Evolutionary conservation across 805 yeast species (phyloP).

Genomic region (Komagataella ulmi): DNA sequence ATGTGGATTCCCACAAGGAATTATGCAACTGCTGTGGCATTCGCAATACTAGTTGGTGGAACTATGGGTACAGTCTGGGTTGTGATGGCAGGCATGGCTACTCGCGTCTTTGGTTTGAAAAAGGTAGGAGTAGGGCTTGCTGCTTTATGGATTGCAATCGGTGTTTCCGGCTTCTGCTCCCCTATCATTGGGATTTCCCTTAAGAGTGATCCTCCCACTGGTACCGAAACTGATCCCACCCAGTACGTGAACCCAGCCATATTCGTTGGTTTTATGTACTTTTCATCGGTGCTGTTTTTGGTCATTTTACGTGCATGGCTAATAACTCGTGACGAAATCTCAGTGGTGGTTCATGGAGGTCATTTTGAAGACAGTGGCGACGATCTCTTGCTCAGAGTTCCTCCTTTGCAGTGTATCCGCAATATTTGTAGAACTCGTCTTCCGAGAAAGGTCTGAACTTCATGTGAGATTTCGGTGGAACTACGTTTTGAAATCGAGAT

Average conservation of each 20-base stretch:
- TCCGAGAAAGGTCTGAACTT: neutral
- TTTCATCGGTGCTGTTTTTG: slow-evolving; percentile 28
- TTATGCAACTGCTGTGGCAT: slow-evolving; percentile 38
- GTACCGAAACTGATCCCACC: slow-evolving; percentile 22
- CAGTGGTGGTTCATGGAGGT: neutral
- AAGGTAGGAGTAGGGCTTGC: slow-evolving; percentile 39
- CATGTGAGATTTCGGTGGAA: no score
- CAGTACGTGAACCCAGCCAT: slow-evolving; percentile 41
- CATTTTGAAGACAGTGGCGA: neutral
- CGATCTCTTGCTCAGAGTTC: neutral
- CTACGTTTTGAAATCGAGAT: no score
- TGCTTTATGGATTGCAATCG: slow-evolving; percentile 33
- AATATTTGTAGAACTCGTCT: neutral
- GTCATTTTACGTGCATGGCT: slow-evolving; percentile 41
- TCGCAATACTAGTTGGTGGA: slow-evolving; percentile 39
- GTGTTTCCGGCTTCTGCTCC: slow-evolving; percentile 36
- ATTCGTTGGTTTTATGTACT: slow-evolving; percentile 44
- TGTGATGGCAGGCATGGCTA: slow-evolving; percentile 33
- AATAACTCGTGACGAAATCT: slow-evolving; percentile 17
- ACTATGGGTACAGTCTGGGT: slow-evolving; percentile 54
- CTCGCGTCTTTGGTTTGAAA: slow-evolving; percentile 39
- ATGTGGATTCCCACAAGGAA: slow-evolving; percentile 49
- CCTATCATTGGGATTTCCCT: slow-evolving; percentile 49
- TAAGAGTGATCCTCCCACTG: slow-evolving; percentile 16
- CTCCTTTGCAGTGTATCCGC: neutral